These are phyloP conservation scores for Scenedesmus sp. DNA, from an alignment of 163 green algal species.

Conservation along the genomic window DNA sequence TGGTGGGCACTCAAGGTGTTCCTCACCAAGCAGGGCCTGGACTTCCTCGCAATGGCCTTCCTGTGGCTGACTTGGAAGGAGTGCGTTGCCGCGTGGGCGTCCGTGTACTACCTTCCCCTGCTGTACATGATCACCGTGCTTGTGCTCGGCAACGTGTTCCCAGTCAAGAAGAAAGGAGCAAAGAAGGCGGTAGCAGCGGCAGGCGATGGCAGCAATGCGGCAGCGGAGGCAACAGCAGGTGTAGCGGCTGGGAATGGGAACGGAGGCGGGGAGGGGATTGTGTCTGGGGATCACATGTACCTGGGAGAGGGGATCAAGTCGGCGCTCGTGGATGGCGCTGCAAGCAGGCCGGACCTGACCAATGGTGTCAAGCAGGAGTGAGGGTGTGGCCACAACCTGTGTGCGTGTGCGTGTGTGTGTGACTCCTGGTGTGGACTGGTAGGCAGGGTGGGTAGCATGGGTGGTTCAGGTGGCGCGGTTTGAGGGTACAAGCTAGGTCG, in stretches of 20 bases:
- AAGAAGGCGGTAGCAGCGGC: background rate
- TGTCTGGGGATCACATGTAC: conserved; percentile 23
- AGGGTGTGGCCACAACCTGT: background rate
- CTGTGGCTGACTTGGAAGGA: conserved; percentile 50
- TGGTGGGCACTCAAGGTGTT: conserved; percentile 53
- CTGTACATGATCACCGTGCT: conserved; percentile 52
- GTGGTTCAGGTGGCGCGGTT: background rate
- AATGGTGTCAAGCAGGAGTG: conserved; percentile 42
- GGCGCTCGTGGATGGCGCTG: conserved; percentile 23
- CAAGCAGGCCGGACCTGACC: background rate
- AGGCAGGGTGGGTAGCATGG: background rate
- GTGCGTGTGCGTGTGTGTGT: background rate
- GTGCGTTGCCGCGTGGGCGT: conserved; percentile 38
- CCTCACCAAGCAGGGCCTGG: conserved; percentile 55
- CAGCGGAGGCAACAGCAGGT: background rate
- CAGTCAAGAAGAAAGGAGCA: background rate
- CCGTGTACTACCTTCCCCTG: conserved; percentile 52
- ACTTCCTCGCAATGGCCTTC: conserved; percentile 56
- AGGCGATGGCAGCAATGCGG: background rate
- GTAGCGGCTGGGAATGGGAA: background rate
- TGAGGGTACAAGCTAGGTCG: background rate
- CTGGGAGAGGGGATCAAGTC: conserved; percentile 39
- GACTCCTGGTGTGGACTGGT: no score
- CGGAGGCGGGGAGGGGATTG: background rate
- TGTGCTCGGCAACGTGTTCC: conserved; percentile 43